These are phyloP conservation scores for Immersiporthe knoxdaviesiana DNA, from an alignment of 2,329 filamentous ascomycete species.

Conservation along the genomic window DNA sequence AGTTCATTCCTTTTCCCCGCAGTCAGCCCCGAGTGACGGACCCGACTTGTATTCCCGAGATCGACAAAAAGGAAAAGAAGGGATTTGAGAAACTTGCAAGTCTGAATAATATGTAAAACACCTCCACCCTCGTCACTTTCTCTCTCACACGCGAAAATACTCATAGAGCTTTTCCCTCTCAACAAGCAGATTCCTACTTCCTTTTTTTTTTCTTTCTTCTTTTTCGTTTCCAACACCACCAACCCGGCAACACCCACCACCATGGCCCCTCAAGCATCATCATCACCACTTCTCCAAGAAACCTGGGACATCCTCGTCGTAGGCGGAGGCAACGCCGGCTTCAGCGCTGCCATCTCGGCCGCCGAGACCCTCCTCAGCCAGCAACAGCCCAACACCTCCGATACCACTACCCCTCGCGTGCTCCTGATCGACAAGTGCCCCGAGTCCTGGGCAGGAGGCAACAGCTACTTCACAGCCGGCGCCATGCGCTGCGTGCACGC, in stretches of 20 bases:
- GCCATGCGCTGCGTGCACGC: slow-evolving; percentile 61
- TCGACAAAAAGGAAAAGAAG: background rate
- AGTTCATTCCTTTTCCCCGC: background rate
- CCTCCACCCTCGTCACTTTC: too few species aligned
- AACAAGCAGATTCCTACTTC: background rate
- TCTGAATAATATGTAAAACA: background rate
- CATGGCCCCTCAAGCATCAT: background rate
- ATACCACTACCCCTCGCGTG: slow-evolving; percentile 39
- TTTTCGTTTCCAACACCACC: background rate
- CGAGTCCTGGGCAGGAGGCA: slow-evolving; percentile 62
- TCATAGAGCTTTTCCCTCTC: background rate
- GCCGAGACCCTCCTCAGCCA: slow-evolving; percentile 40
- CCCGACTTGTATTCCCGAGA: background rate
- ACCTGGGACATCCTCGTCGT: slow-evolving; percentile 55
- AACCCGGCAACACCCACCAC: background rate
- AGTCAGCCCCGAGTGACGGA: background rate
- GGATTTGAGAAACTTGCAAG: background rate
- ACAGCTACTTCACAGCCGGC: slow-evolving; percentile 68
- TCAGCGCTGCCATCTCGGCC: slow-evolving; percentile 62
- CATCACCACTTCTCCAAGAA: slow-evolving; percentile 4
- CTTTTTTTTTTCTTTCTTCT: background rate
- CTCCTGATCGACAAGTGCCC: slow-evolving; percentile 65
- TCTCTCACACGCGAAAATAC: too few species aligned
- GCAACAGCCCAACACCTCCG: slow-evolving; percentile 41
- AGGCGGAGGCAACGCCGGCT: slow-evolving; percentile 67